A percentile compares a stretch with the other conserved stretches of the same genome.
These are phyloP conservation scores for Pleurotus sapidus DNA, from an alignment of 768 basidiomycete species.

Conservation along the genomic window DNA sequence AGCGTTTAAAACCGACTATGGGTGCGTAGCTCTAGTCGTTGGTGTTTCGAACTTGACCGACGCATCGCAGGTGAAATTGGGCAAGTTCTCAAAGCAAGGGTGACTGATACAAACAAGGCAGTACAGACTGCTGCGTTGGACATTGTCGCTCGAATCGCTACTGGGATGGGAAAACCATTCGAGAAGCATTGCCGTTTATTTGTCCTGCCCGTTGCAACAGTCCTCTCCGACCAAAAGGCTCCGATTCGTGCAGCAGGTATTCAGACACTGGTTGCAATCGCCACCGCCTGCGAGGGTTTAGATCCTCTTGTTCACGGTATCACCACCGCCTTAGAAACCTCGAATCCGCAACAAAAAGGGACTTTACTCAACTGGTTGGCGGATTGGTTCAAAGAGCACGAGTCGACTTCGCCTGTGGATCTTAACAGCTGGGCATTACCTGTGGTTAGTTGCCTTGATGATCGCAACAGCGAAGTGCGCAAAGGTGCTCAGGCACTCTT, in stretches of 20 bases:
- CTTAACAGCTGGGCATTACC: slow-evolving; percentile 64
- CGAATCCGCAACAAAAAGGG: slow-evolving; percentile 85
- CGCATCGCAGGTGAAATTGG: slow-evolving; percentile 76
- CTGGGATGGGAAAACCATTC: slow-evolving; percentile 94
- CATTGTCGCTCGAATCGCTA: slow-evolving; percentile 85
- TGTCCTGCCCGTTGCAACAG: slow-evolving; percentile 72
- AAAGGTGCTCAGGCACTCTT: slow-evolving; percentile 86
- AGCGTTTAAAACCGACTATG: slow-evolving; percentile 87
- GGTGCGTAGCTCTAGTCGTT: slow-evolving; percentile 40
- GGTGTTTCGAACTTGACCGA: background rate
- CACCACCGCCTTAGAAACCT: slow-evolving; percentile 75
- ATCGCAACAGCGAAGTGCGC: slow-evolving; percentile 87
- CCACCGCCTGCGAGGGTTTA: slow-evolving; percentile 77
- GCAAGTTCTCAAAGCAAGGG: slow-evolving; percentile 81
- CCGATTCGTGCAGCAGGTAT: slow-evolving; percentile 77
- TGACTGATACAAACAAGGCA: slow-evolving; percentile 91
- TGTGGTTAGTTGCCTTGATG: slow-evolving; percentile 80
- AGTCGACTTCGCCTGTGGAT: slow-evolving; percentile 55
- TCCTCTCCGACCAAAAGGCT: slow-evolving; percentile 91
- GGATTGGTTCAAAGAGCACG: slow-evolving; percentile 73
- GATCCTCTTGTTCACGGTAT: slow-evolving; percentile 81
- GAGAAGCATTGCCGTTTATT: slow-evolving; percentile 86
- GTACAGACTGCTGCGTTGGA: slow-evolving; percentile 91
- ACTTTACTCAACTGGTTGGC: slow-evolving; percentile 77
- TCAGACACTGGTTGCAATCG: slow-evolving; percentile 79